Evolutionary conservation across 2,329 filamentous ascomycete species (phyloP).

Genomic region (Fusarium sp.): DNA sequence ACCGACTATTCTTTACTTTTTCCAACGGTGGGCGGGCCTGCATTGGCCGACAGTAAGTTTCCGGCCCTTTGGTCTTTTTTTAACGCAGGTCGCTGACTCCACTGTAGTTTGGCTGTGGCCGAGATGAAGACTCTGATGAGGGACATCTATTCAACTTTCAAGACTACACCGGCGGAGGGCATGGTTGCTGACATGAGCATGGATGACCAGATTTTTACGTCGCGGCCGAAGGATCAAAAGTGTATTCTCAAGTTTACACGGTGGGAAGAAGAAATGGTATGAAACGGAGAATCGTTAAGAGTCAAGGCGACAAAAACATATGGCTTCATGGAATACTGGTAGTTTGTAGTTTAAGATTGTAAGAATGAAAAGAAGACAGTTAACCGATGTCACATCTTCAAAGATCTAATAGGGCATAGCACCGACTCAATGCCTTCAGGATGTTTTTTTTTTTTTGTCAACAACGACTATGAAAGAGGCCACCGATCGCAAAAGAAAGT

Average conservation of each 20-base stretch:
- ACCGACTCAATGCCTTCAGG: too few species aligned
- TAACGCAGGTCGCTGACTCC: too few species aligned
- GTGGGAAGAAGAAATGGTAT: slow-evolving; percentile 3
- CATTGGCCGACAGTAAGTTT: slow-evolving; percentile 36
- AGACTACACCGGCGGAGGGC: neutral
- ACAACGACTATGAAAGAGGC: too few species aligned
- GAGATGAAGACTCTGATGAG: slow-evolving; percentile 32
- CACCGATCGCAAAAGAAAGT: too few species aligned
- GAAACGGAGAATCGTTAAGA: neutral
- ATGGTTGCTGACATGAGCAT: slow-evolving; percentile 26
- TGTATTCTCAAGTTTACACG: slow-evolving; percentile 23
- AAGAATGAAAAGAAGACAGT: too few species aligned
- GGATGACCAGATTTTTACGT: slow-evolving; percentile 35
- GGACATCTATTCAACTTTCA: slow-evolving; percentile 19
- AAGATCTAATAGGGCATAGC: too few species aligned
- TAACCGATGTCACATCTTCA: too few species aligned
- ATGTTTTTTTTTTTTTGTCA: too few species aligned
- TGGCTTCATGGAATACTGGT: too few species aligned
- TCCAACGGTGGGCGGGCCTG: slow-evolving; percentile 25
- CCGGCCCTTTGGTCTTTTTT: too few species aligned
- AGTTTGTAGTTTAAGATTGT: too few species aligned
- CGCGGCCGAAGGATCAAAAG: slow-evolving; percentile 30
- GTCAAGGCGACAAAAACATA: too few species aligned
- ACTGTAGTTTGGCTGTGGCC: slow-evolving; percentile 16
- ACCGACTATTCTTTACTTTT: slow-evolving; percentile 30